Conservation (phyloP, 1,139 yeast genomes). For the Yamadazyma taylorii region DNA sequence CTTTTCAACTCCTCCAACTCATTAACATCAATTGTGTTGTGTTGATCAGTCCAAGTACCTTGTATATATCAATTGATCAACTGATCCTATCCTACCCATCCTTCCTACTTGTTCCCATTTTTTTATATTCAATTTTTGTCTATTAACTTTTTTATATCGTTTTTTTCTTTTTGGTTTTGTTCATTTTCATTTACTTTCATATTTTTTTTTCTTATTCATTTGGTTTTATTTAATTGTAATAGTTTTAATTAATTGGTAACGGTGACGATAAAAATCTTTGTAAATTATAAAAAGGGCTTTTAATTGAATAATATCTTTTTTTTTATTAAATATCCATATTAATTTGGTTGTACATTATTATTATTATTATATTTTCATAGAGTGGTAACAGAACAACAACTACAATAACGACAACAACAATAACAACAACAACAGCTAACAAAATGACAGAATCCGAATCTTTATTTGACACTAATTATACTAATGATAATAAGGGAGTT, state of each 20-base stretch:
- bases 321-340: neutral
- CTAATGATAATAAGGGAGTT: constrained; percentile 18
- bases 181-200: neutral
- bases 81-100: no score
- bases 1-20: no score
- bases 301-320: neutral
- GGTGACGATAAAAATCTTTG: constrained; percentile 2
- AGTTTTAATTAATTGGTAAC: neutral
- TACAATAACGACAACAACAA: no score
- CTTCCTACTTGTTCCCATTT: no score
- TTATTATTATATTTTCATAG: constrained; percentile 2
- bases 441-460: constrained; percentile 50
- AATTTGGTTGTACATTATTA: constrained; percentile 1
- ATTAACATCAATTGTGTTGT: no score
- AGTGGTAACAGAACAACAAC: no score
- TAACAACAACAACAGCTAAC: no score
- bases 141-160: no score
- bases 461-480: constrained; percentile 40
- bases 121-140: no score
- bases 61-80: constrained; percentile 1
- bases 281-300: constrained; percentile 1
- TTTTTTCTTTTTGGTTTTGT: neutral
- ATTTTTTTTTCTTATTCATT: neutral
- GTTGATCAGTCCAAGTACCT: constrained; percentile 2
- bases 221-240: neutral